These are phyloP conservation scores for Tricholoma flavovirens DNA, from an alignment of 768 basidiomycete species.

Conservation along the genomic window DNA sequence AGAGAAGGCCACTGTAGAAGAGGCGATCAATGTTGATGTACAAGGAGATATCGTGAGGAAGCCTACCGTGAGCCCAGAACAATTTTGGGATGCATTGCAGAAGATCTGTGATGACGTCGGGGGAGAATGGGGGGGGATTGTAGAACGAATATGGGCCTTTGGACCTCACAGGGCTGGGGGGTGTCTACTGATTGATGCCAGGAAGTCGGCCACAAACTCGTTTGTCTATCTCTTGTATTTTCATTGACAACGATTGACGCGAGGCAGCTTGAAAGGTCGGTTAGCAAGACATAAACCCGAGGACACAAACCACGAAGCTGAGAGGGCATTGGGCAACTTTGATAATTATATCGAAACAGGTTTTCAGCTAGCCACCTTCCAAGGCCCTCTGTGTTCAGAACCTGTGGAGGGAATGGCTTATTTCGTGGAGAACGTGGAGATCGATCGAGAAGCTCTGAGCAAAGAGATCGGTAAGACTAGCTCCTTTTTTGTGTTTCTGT, in stretches of 20 bases:
- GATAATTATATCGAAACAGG: slow-evolving; percentile 85
- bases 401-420: slow-evolving; percentile 92
- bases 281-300: slow-evolving; percentile 35
- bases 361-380: slow-evolving; percentile 91
- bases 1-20: slow-evolving; percentile 33
- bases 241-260: slow-evolving; percentile 5
- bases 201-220: slow-evolving; percentile 48
- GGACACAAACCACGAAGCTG: slow-evolving; percentile 25
- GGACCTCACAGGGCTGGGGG: slow-evolving; percentile 85
- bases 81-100: slow-evolving; percentile 75
- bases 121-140: slow-evolving; percentile 77
- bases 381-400: slow-evolving; percentile 93
- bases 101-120: slow-evolving; percentile 63
- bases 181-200: slow-evolving; percentile 78
- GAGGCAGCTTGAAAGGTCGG: slow-evolving; percentile 45
- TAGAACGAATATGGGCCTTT: slow-evolving; percentile 81
- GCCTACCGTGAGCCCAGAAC: slow-evolving; percentile 60
- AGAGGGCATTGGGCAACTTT: slow-evolving; percentile 48
- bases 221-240: slow-evolving; percentile 30
- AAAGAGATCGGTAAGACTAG: slow-evolving; percentile 56
- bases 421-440: slow-evolving; percentile 72
- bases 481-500: slow-evolving; percentile 6
- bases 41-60: slow-evolving; percentile 56
- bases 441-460: slow-evolving; percentile 53
- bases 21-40: slow-evolving; percentile 35